phyloP scores from a whole-genome alignment of 331 rosid species.

The Prunus yedoensis region DNA sequence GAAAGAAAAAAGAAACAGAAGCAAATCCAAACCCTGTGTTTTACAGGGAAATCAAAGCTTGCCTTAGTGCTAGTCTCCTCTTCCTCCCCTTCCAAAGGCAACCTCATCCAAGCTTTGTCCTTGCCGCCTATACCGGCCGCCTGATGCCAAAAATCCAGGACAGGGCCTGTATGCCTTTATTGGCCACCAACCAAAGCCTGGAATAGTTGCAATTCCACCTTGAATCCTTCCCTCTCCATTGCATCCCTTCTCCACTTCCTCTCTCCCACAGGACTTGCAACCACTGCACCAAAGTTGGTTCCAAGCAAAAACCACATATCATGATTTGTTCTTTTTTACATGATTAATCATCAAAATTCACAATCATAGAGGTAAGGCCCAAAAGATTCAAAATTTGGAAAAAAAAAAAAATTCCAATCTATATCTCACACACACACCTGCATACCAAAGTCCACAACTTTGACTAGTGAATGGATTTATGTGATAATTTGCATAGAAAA shows the following conservation, averaged over 20 bases:
- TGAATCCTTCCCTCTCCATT: constrained; percentile 96
- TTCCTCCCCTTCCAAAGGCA: constrained; percentile 62
- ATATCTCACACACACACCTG: background rate
- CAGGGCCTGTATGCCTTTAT: constrained; percentile 96
- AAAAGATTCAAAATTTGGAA: background rate
- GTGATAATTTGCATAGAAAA: background rate
- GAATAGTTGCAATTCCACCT: constrained; percentile 92
- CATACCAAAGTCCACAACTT: background rate
- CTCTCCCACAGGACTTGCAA: constrained; percentile 82
- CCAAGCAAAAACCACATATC: background rate
- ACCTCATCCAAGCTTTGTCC: constrained; percentile 98
- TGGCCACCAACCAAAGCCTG: constrained; percentile 99
- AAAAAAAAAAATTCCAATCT: background rate
- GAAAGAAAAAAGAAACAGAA: too few relatives aligned
- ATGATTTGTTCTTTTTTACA: background rate
- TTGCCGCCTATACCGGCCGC: constrained; percentile 78
- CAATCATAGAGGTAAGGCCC: background rate
- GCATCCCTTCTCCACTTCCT: constrained; percentile 83
- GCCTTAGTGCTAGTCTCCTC: constrained; percentile 36
- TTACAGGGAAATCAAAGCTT: constrained; percentile 1
- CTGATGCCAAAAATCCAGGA: constrained; percentile 81
- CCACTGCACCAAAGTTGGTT: constrained; percentile 44
- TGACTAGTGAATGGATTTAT: background rate
- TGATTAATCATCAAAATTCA: background rate
- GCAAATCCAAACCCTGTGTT: background rate